Base-by-base conservation (phyloP, 805 yeast species). In the Yamadazyma takamatsuzukensis region DNA sequence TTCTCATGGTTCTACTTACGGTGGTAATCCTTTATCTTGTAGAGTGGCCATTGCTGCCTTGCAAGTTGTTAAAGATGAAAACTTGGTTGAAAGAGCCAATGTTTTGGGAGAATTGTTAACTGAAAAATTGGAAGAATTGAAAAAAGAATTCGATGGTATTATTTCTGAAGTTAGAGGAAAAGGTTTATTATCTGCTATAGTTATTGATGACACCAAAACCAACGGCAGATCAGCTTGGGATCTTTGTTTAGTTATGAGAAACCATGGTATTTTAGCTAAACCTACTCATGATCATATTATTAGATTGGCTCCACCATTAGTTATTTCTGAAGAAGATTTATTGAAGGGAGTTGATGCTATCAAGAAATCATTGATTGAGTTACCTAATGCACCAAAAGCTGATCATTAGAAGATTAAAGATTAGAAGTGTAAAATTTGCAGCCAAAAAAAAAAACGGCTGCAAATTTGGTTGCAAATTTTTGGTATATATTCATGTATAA, bases 201-300 rank as follows among this genome's bases (percentile, higher is more conserved):
- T 90, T 34, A 84, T 89, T 53, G 96, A 90, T 62, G 77, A 83
- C 34, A 44, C 78, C 27, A 83, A 81, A 64, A 78, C 96, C 40
- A 79, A 80, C 53, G 96, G 96, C 39, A 79, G 89, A 59, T 72
- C 93, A 18, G 97, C 97, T 3, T 90, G 97, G 97, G 97, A 90
- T 56, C 70, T 90, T 45, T 90, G 97, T 66, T 58, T 90, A 49
- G 64, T 85, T 49, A 82, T 90, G 93, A 87, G 84, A 62, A 78
- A 84, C 34, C 68, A 77, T 40, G 97, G 97, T 38, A 83, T 90
- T 11, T 70, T 89, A 52, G 97, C 97, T 43, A 90, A 89, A 66
- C 97, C 97, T 45, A 89, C 97, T 2, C 97, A 90, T 58, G 95
- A 88, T 49, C 83, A 88, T 60, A 89, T 90, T 51, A 89, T 90